These are phyloP conservation scores for Podosphaera fusca DNA, from an alignment of 2,329 filamentous ascomycete genomes.

Conservation along the genomic window DNA sequence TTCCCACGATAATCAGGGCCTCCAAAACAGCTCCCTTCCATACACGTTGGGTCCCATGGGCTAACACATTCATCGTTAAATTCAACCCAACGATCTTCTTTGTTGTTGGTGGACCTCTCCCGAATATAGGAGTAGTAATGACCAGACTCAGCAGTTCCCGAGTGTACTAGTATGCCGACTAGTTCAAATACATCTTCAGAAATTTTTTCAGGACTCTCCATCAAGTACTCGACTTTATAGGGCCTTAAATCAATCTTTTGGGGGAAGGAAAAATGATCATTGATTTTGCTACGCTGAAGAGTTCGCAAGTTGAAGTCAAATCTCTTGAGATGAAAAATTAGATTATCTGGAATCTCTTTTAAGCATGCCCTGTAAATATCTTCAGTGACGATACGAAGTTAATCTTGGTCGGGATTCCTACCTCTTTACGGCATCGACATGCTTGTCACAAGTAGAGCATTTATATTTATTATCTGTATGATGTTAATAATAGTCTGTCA, in stretches of 20 bases:
- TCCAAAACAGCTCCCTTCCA: conserved; percentile 64
- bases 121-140: conserved; percentile 96
- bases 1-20: conserved; percentile 33
- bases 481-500: not conserved
- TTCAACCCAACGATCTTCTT: conserved; percentile 48
- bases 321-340: conserved; percentile 86
- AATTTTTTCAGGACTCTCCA: conserved; percentile 29
- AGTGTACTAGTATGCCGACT: conserved; percentile 84
- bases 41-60: conserved; percentile 47
- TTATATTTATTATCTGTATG: conserved; percentile 81
- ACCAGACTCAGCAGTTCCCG: conserved; percentile 76
- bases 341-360: conserved; percentile 76
- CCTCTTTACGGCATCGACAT: conserved; percentile 85
- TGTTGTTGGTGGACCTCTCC: conserved; percentile 37
- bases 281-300: conserved; percentile 73
- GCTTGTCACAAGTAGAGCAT: conserved; percentile 68
- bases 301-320: conserved; percentile 64
- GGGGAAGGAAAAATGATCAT: conserved; percentile 83
- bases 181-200: conserved; percentile 68
- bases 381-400: conserved; percentile 6
- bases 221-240: conserved; percentile 72
- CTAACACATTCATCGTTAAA: conserved; percentile 82
- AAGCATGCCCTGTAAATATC: conserved; percentile 44
- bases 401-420: conserved; percentile 16
- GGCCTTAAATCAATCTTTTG: conserved; percentile 62